phyloP scores from a whole-genome alignment of 2,329 filamentous ascomycete genomes.

The Stagonosporopsis tanaceti region DNA sequence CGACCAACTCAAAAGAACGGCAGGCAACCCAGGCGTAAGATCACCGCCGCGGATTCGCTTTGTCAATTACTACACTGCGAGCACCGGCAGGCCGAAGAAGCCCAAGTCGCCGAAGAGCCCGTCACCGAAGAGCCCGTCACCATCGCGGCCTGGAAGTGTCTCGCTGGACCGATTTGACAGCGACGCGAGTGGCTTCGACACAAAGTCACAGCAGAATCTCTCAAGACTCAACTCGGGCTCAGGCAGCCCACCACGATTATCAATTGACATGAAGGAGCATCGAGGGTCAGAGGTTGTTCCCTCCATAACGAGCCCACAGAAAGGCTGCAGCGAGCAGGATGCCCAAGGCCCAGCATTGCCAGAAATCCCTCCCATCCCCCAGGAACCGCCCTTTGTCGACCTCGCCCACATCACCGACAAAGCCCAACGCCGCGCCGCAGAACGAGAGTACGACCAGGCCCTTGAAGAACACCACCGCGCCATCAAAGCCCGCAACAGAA shows the following conservation, averaged over 20 bases:
- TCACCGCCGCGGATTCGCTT: constrained; percentile 71
- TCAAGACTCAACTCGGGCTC: background rate
- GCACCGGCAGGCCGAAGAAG: constrained; percentile 69
- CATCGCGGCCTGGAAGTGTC: constrained; percentile 5
- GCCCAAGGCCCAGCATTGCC: constrained; percentile 47
- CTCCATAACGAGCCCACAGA: constrained; percentile 20
- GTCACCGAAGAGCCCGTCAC: constrained; percentile 34
- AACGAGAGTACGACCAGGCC: constrained; percentile 70
- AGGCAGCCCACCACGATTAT: constrained; percentile 48
- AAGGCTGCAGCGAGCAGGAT: constrained; percentile 2
- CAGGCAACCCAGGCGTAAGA: constrained; percentile 37
- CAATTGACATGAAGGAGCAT: constrained; percentile 58
- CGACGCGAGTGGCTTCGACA: constrained; percentile 18
- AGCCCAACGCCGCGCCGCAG: constrained; percentile 70
- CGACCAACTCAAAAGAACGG: constrained; percentile 54
- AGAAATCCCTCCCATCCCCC: constrained; percentile 61
- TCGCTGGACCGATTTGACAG: constrained; percentile 11
- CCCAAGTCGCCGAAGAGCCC: constrained; percentile 38
- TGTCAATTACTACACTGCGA: constrained; percentile 90
- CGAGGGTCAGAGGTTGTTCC: constrained; percentile 47
- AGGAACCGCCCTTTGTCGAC: constrained; percentile 65
- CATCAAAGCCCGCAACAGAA: constrained; percentile 71
- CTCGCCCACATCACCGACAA: constrained; percentile 68
- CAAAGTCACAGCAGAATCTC: constrained; percentile 22
- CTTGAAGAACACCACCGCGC: constrained; percentile 72